Evolutionary conservation across 352 stramenopile genomes (phyloP), one percentile per base, ranked within the genome.

Genomic region (Globisporangium uncinulatum): DNA sequence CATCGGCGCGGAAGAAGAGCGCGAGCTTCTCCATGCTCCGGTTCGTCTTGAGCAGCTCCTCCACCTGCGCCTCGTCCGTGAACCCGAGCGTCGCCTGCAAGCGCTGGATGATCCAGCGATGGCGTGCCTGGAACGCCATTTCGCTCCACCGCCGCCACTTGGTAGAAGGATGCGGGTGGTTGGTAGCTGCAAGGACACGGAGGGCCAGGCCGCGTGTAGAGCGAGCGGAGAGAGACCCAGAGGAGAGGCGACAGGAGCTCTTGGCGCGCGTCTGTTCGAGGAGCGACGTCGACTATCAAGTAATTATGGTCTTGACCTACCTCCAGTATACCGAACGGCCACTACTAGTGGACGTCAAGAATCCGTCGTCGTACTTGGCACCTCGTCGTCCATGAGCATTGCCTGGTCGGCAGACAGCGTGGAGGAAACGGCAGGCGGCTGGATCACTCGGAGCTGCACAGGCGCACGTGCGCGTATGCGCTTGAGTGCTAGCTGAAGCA

Each of bases 81-180:
- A 94, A 89, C 15, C 79, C 78, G n/a, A 94, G 67, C 7, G 74
- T 66, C 14, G 81, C 69, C 60, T 94, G 81, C 51, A 94, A 59
- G 31, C 83, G 82, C 76, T 92, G 81, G 55, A 94, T 89, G 62
- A 92, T 77, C 83, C 83, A 94, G 58, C 81, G 81, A 53, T 94
- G 83, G 19, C 83, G 77, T 45, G 79, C 83, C 65, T 94, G 83
- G 80, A 94, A 92, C 57, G 83, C 83, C 83, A 92, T 92, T 15
- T 42, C 42, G 24, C 24, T 29, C 24, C 24, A 29, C 24, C 24
- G 1, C 24, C 24, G 24, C 24, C 24, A 29, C 24, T 29, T 1
- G 24, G 2, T 29, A 1, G 24, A 4, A 29, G 4, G 24, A 29
- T 29, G 24, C 24, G 4, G 24, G 24, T 29, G 24, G 24, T 29